phyloP scores from a whole-genome alignment of 1,284 basidiomycete species.

The Leucoagaricus sp. region DNA sequence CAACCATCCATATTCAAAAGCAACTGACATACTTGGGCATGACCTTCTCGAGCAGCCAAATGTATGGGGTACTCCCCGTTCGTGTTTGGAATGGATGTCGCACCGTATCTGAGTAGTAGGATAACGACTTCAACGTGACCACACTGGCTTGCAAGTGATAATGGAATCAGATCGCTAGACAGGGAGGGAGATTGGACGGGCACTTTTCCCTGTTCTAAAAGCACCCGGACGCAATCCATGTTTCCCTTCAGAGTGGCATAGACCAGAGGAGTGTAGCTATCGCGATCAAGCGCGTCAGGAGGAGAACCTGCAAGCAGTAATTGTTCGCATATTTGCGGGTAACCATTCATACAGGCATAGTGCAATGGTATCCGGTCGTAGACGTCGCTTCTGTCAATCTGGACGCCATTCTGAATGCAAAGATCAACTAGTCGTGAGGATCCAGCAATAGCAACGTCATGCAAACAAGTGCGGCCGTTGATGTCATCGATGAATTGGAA shows the following conservation, averaged over 20 bases:
- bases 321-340: conserved; percentile 74
- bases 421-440: conserved; percentile 79
- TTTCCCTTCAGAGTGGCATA: conserved; percentile 91
- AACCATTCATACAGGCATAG: conserved; percentile 95
- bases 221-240: conserved; percentile 76
- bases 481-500: conserved; percentile 96
- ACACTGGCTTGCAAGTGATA: conserved; percentile 89
- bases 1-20: conserved; percentile 80
- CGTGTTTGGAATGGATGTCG: conserved; percentile 82
- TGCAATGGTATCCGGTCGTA: conserved; percentile 95
- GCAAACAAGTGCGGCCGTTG: conserved; percentile 94
- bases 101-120: conserved; percentile 78
- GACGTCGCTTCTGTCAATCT: conserved; percentile 72
- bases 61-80: conserved; percentile 97
- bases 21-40: conserved; percentile 79
- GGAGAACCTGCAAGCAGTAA: conserved; percentile 73
- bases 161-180: conserved; percentile 78
- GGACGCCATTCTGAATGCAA: conserved; percentile 77
- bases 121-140: conserved; percentile 87
- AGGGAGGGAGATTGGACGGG: conserved; percentile 57
- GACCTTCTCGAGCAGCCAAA: conserved; percentile 96
- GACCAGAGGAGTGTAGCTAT: conserved; percentile 92
- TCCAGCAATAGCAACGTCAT: conserved; percentile 90
- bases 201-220: conserved; percentile 71
- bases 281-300: conserved; percentile 80